These are phyloP conservation scores for Fusarium nematophilum DNA, from an alignment of 2,329 filamentous ascomycete species.

Conservation along the genomic window DNA sequence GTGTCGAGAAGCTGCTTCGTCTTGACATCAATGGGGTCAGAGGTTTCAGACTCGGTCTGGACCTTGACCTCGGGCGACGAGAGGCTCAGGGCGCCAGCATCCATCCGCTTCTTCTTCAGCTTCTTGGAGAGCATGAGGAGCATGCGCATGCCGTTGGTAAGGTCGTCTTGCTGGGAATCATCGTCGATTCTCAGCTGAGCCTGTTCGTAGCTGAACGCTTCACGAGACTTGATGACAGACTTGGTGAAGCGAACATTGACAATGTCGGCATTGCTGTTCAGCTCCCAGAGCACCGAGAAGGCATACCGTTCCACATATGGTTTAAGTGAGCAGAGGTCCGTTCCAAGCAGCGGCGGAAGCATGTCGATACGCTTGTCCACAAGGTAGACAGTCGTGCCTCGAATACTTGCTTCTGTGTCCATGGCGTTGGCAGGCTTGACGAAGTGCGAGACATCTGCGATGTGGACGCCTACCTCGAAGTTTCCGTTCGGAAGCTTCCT, in stretches of 20 bases:
- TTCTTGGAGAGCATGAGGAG: slow-evolving; percentile 91
- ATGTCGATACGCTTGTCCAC: slow-evolving; percentile 99
- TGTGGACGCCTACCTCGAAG: slow-evolving; percentile 95
- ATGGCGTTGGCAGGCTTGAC: slow-evolving; percentile 97
- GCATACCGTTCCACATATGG: slow-evolving; percentile 96
- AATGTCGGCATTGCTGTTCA: slow-evolving; percentile 86
- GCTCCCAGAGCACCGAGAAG: slow-evolving; percentile 89
- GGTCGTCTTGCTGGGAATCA: slow-evolving; percentile 83
- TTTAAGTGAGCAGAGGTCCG: slow-evolving; percentile 95
- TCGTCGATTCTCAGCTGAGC: slow-evolving; percentile 96
- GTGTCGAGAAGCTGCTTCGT: slow-evolving; percentile 94
- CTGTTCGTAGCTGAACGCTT: slow-evolving; percentile 98
- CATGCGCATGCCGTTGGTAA: slow-evolving; percentile 89
- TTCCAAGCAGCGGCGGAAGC: slow-evolving; percentile 95
- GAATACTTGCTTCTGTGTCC: slow-evolving; percentile 93
- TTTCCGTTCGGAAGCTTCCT: slow-evolving; percentile 89
- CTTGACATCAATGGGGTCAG: slow-evolving; percentile 95
- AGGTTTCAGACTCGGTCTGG: slow-evolving; percentile 93
- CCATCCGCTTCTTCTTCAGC: slow-evolving; percentile 94
- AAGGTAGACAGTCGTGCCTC: slow-evolving; percentile 95
- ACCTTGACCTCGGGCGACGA: slow-evolving; percentile 98
- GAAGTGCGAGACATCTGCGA: slow-evolving; percentile 99
- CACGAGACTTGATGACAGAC: slow-evolving; percentile 95
- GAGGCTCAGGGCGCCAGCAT: slow-evolving; percentile 92
- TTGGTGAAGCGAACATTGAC: slow-evolving; percentile 92